A percentile compares a stretch with the other conserved stretches of the same genome.
phyloP scores from a whole-genome alignment of 139 green algal genomes.

The Trebouxia sp. region DNA sequence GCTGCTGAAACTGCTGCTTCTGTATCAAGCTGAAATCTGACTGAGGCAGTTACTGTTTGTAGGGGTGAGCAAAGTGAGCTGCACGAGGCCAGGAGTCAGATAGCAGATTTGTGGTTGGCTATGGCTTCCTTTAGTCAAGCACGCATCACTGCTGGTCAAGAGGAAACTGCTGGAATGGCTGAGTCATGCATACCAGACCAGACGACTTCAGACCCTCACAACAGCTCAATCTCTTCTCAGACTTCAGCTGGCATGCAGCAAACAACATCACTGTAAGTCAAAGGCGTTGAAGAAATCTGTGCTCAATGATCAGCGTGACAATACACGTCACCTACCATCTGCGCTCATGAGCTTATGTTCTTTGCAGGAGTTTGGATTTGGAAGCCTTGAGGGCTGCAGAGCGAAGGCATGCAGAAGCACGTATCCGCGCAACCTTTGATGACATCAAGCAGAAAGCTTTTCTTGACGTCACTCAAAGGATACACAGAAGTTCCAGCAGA shows the following conservation, averaged over 20 bases:
- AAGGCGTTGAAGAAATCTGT: no score
- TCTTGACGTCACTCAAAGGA: neutral
- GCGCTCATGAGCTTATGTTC: no score
- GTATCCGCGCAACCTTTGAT: neutral
- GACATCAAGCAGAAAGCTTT: slow-evolving; percentile 15
- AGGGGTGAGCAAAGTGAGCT: neutral
- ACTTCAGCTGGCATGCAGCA: no score
- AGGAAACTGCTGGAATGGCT: neutral
- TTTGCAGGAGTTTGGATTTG: slow-evolving; percentile 24
- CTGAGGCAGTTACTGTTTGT: no score
- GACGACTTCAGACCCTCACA: no score
- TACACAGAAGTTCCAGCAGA: neutral
- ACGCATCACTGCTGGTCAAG: neutral
- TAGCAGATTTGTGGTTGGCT: slow-evolving; percentile 1
- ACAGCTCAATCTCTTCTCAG: no score
- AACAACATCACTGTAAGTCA: slow-evolving; percentile 1
- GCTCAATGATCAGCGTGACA: no score
- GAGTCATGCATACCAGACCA: no score
- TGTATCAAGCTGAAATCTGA: no score
- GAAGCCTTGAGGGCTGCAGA: slow-evolving; percentile 20
- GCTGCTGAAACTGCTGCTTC: no score
- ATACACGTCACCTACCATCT: no score
- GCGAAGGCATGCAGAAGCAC: slow-evolving; percentile 1
- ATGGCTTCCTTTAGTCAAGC: neutral
- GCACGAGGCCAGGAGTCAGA: slow-evolving; percentile 1